Base-by-base conservation (phyloP, 164 flowering plant species). In the Sedum album region DNA sequence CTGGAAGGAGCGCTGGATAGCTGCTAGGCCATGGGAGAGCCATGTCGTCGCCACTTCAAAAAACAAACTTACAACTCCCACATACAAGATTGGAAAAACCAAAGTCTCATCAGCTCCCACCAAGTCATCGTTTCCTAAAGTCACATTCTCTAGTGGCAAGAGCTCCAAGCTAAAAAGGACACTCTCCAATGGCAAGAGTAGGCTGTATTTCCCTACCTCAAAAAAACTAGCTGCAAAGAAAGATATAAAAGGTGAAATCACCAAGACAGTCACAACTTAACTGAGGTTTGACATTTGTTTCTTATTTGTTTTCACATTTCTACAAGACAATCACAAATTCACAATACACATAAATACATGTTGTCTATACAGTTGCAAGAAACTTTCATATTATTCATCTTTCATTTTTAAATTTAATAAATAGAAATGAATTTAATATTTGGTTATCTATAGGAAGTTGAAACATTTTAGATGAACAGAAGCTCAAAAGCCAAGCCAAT, bases 1-100 rank as follows among this genome's bases (percentile, higher is more conserved):
- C 77, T 91, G 97, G 99, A 85, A 69, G 79, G 97, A 94, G 64
- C 87, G 95, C 2, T 94, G 96, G 97, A 82, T 94, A 65, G 90
- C 95, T 60, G 97, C 86, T 67, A 85, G 94, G 13, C 99, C 97
- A 31, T 91, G 97, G 97, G 99, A 94, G 76, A 83, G 76, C 68
- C 84, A 65, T 48, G 72, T 68, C 28, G 73, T 15, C 48, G 1
- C 48, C 48, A 44, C 48, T 5, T 44, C 79, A 13, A 82, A 78
- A 73, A 86, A 88, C 30, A 81, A 76, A 71, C 88, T 84, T 74
- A 51, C 68, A 8, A 76, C 46, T 74, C 49, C 68, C 11, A 75
- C 39, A 25, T 42, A 2, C 48, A 80, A 38, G 55, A 44, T 69
- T 4, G 79, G 68, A 70, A 83, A 78, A 68, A 72, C 35, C 60